Conservation (phyloP, 805 yeast genomes). For the Hagleromyces aurorensis region DNA sequence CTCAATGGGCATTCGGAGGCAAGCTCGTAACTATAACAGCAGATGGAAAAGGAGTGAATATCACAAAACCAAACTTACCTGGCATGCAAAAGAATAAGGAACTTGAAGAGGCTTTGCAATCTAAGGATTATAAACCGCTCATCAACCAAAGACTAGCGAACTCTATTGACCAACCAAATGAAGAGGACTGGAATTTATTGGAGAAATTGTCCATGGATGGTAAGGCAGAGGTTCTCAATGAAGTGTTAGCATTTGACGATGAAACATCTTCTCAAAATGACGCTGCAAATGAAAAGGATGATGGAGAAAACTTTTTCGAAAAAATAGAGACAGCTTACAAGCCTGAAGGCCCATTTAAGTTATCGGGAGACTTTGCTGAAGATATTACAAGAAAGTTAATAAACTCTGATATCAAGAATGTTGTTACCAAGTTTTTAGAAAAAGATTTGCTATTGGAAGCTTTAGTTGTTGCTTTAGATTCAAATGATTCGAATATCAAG, state of each 20-base stretch:
- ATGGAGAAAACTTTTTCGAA: constrained; percentile 34
- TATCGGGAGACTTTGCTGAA: constrained; percentile 40
- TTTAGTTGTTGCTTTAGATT: constrained; percentile 66
- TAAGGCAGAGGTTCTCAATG: constrained; percentile 41
- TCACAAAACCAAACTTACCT: constrained; percentile 33
- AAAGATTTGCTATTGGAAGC: constrained; percentile 69
- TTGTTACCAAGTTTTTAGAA: constrained; percentile 59
- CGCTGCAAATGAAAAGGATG: constrained; percentile 12
- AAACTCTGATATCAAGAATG: constrained; percentile 53
- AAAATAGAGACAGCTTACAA: constrained; percentile 29
- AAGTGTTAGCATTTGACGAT: constrained; percentile 34
- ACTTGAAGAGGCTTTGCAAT: constrained; percentile 50
- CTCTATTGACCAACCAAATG: constrained; percentile 34
- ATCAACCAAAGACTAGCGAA: constrained; percentile 46
- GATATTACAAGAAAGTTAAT: constrained; percentile 45
- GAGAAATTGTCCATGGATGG: constrained; percentile 44
- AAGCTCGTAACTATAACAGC: constrained; percentile 55
- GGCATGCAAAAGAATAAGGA: constrained; percentile 33
- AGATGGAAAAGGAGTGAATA: constrained; percentile 34
- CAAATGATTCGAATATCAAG: constrained; percentile 47
- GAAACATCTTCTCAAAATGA: constrained; percentile 21
- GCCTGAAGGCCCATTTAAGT: constrained; percentile 50
- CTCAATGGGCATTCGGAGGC: constrained; percentile 87
- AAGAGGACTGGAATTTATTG: constrained; percentile 61
- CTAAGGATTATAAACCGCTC: constrained; percentile 45